Base-by-base conservation (phyloP, 2,329 filamentous ascomycete genomes). In the Fonsecaea monophora region DNA sequence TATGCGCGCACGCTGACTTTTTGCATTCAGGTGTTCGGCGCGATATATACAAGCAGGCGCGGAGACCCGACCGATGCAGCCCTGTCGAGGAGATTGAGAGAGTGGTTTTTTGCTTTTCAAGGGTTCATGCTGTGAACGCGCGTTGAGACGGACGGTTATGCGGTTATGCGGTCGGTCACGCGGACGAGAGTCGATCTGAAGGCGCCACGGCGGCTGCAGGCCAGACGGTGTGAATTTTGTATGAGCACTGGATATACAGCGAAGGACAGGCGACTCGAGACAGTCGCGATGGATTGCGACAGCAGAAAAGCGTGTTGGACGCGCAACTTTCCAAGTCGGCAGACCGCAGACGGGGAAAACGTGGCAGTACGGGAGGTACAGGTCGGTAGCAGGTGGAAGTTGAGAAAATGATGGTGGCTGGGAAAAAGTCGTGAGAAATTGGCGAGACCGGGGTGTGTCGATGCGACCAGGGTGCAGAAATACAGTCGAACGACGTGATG, bases 381-480 rank as follows among this genome's bases (percentile, higher is more conserved):
- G 21, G 21, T 10, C n/a, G 12, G 45, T 12, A 9, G 45, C 3
- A 21, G 18, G 4, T 50, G 25, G 55, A 18, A 40, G 64, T 32
- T 54, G 63, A 40, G 56, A 68, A 70, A 70, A 70, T 68, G 60
- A 63, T 45, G 68, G 68, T 70, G 68, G 68, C 68, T 70, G 68
- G 68, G 68, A 61, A 38, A 42, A 53, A 38, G 18, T 61, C 35
- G 65, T 57, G 60, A 64, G 32, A 66, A 62, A 61, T 70, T 64
- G 64, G 64, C 35, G 59, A 53, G 62, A 66, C 65, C 68, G 50
- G 68, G 65, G 68, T 58, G 48, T 62, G 38, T 53, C 37, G 53
- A 63, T 48, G 53, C 6, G 45, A 50, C 45, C 9, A 50, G 45
- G 45, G 45, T 50, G 45, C 45, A 30, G 45, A 50, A 12, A 50